phyloP scores from a whole-genome alignment of 176 grass and related monocot species.

The Paspalum vaginatum region DNA sequence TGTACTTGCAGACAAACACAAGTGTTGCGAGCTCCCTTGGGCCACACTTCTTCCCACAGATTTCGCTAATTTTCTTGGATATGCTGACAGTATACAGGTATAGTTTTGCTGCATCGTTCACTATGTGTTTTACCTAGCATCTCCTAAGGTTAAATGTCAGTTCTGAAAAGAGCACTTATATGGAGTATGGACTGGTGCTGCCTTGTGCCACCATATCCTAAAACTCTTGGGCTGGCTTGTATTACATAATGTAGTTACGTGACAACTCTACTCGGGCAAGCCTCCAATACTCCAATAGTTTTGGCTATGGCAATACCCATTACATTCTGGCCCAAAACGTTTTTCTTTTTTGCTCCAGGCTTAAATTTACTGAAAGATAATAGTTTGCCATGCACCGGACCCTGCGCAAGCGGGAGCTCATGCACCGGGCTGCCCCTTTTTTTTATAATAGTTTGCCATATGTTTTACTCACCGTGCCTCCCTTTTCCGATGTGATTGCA shows the following conservation, averaged over 20 bases:
- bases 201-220: neutral
- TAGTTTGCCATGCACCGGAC: slow-evolving; percentile 10
- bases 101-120: neutral
- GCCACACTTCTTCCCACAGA: slow-evolving; percentile 93
- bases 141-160: neutral
- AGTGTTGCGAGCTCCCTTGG: slow-evolving; percentile 90
- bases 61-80: slow-evolving; percentile 93
- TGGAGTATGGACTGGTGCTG: neutral
- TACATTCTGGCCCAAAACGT: slow-evolving; percentile 7
- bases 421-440: too few relatives aligned
- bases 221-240: neutral
- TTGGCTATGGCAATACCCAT: neutral
- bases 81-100: slow-evolving; percentile 99
- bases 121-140: slow-evolving; percentile 13
- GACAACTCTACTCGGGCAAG: neutral
- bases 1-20: slow-evolving; percentile 94
- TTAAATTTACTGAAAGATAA: neutral
- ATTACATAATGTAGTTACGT: neutral
- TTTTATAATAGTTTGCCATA: neutral
- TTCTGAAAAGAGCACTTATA: neutral
- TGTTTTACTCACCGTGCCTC: neutral
- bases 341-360: neutral
- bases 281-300: neutral
- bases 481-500: slow-evolving; percentile 27
- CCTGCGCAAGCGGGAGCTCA: too few relatives aligned